These are phyloP conservation scores for Phytophthora pisi DNA, from an alignment of 352 stramenopile species.

Conservation along the genomic window DNA sequence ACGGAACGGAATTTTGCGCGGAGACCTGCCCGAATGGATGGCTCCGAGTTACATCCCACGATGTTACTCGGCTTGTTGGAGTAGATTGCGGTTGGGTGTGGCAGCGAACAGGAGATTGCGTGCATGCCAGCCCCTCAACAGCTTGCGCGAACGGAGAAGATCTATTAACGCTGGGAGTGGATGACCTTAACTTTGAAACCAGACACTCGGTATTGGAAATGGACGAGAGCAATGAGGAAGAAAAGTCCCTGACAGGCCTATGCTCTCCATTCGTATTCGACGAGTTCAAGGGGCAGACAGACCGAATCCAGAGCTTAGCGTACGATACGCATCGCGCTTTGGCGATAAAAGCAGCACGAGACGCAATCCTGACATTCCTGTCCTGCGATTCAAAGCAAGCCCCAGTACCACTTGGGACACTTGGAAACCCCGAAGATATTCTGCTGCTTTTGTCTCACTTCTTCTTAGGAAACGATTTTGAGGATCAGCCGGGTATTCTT, in stretches of 20 bases:
- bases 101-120: constrained; percentile 43
- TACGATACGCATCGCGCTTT: constrained; percentile 68
- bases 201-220: constrained; percentile 54
- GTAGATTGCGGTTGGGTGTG: constrained; percentile 46
- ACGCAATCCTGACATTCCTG: constrained; percentile 51
- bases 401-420: constrained; percentile 30
- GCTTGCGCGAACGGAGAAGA: constrained; percentile 49
- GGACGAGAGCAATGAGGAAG: constrained; percentile 63
- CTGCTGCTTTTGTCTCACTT: constrained; percentile 54
- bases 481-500: constrained; percentile 31
- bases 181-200: constrained; percentile 48
- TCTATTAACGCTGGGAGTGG: constrained; percentile 63
- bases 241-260: constrained; percentile 59
- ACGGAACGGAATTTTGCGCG: constrained; percentile 33
- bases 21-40: constrained; percentile 32
- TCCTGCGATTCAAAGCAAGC: constrained; percentile 14
- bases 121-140: constrained; percentile 34
- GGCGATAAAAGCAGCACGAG: constrained; percentile 59
- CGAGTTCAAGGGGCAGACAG: constrained; percentile 61
- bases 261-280: constrained; percentile 73
- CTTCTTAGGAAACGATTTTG: constrained; percentile 33
- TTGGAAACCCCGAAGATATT: constrained; percentile 46
- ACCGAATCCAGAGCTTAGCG: constrained; percentile 63
- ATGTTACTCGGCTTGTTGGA: constrained; percentile 6
- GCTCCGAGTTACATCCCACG: constrained; percentile 33